These are phyloP conservation scores for Rossbeevera mucosa DNA, from an alignment of 768 basidiomycete genomes.

Conservation along the genomic window DNA sequence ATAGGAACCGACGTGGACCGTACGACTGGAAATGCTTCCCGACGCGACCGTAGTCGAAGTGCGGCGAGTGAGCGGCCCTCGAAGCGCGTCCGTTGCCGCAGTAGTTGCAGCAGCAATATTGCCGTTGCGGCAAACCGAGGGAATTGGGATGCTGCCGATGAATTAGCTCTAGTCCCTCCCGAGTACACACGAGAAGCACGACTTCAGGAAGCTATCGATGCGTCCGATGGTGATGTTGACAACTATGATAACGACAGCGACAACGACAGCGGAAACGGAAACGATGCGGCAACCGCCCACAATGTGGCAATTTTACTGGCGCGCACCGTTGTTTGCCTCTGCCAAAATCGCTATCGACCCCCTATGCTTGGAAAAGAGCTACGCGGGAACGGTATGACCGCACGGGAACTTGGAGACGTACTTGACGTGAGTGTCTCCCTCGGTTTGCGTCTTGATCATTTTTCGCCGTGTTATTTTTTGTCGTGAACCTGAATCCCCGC, in stretches of 20 bases:
- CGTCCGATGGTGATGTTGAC: conserved; percentile 1
- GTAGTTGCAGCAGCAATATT: conserved; percentile 14
- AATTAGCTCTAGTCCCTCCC: conserved; percentile 14
- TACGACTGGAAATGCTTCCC: conserved; percentile 1
- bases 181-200: conserved; percentile 2
- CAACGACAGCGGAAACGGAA: too few relatives aligned
- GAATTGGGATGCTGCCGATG: neutral
- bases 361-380: conserved; percentile 2
- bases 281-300: conserved; percentile 4
- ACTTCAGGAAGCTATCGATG: neutral
- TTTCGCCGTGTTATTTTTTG: neutral
- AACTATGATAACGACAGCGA: neutral
- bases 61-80: conserved; percentile 25
- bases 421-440: conserved; percentile 28
- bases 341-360: conserved; percentile 17
- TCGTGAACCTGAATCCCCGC: conserved; percentile 6
- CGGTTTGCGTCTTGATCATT: neutral
- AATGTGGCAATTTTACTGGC: conserved; percentile 21
- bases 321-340: conserved; percentile 22
- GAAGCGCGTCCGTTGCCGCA: conserved; percentile 25
- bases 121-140: conserved; percentile 10
- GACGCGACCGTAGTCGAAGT: conserved; percentile 14
- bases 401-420: conserved; percentile 29
- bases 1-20: neutral
- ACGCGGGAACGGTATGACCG: conserved; percentile 21